Conservation (phyloP, 1,284 basidiomycete genomes). For the Phylloporus sp. region DNA sequence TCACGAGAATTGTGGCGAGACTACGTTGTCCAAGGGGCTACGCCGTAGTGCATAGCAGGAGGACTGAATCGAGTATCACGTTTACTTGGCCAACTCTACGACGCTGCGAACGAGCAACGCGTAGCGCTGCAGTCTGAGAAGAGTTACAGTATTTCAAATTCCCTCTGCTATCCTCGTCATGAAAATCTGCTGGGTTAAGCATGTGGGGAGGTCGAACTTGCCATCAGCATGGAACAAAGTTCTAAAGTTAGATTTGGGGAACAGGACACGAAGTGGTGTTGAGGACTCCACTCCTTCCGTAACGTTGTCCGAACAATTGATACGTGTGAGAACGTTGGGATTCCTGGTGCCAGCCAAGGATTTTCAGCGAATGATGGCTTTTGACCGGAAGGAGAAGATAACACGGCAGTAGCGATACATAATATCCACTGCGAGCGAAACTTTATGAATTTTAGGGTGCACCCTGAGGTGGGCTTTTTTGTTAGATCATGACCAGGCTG, state of each 20-base stretch:
- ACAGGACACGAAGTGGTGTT: conserved; percentile 10
- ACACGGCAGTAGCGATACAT: conserved; percentile 30
- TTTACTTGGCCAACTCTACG: not conserved
- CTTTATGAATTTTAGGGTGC: conserved; percentile 34
- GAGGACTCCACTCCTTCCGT: conserved; percentile 25
- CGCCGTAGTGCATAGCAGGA: not conserved
- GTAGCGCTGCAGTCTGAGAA: conserved; percentile 8
- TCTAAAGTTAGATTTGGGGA: conserved; percentile 11
- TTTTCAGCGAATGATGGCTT: conserved; percentile 15
- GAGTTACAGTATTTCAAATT: conserved; percentile 36
- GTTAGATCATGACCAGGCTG: conserved; percentile 17
- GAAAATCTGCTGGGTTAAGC: conserved; percentile 16
- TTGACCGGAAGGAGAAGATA: conserved; percentile 37
- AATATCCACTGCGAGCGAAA: conserved; percentile 34
- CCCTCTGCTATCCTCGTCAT: not conserved
- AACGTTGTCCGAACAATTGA: conserved; percentile 26
- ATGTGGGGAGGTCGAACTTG: conserved; percentile 12
- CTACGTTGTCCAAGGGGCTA: not conserved
- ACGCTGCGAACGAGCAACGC: conserved; percentile 1
- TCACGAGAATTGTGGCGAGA: not conserved
- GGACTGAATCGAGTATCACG: not conserved
- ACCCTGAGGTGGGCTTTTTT: conserved; percentile 31
- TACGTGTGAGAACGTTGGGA: conserved; percentile 28
- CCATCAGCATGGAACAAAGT: conserved; percentile 18
- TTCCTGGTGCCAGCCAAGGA: conserved; percentile 20